Conservation (phyloP, 345 rosid genomes). For the Psidium friedrichsthalianum region DNA sequence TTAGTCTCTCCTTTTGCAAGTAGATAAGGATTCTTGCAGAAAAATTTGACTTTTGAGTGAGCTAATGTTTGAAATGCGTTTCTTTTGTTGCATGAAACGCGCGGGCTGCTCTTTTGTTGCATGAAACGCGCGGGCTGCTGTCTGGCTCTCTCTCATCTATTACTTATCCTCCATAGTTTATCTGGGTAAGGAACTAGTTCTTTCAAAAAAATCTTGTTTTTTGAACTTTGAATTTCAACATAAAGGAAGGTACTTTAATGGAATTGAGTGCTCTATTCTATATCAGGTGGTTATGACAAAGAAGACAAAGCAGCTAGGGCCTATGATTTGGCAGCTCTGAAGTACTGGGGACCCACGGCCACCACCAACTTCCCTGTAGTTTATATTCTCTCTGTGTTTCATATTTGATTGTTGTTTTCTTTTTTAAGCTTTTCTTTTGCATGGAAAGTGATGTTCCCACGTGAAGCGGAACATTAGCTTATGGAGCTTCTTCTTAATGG, state of each 20-base stretch:
- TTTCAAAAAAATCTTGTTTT: neutral
- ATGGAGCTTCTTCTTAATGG: neutral
- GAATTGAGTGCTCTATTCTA: neutral
- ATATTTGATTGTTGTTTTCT: neutral
- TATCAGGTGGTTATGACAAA: slow-evolving; percentile 92
- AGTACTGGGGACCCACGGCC: slow-evolving; percentile 91
- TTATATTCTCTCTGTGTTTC: neutral
- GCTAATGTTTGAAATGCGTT: neutral
- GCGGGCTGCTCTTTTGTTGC: neutral
- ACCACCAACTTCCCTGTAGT: slow-evolving; percentile 89
- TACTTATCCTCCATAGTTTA: slow-evolving; percentile 47
- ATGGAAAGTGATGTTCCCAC: slow-evolving; percentile 6
- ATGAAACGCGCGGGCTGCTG: neutral
- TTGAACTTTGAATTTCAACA: neutral
- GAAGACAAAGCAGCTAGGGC: slow-evolving; percentile 98
- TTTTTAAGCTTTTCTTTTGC: neutral
- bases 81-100: neutral
- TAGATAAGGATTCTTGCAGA: neutral
- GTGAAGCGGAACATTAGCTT: slow-evolving; percentile 63
- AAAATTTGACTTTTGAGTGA: neutral
- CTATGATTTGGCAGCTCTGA: slow-evolving; percentile 90
- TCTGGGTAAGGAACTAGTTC: slow-evolving; percentile 47
- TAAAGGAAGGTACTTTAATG: neutral
- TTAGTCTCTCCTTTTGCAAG: neutral
- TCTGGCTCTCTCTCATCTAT: neutral